Evolutionary conservation across 2,329 filamentous ascomycete genomes (phyloP), one percentile per base, ranked within the genome.

Genomic region (Trichophyton equinum): DNA sequence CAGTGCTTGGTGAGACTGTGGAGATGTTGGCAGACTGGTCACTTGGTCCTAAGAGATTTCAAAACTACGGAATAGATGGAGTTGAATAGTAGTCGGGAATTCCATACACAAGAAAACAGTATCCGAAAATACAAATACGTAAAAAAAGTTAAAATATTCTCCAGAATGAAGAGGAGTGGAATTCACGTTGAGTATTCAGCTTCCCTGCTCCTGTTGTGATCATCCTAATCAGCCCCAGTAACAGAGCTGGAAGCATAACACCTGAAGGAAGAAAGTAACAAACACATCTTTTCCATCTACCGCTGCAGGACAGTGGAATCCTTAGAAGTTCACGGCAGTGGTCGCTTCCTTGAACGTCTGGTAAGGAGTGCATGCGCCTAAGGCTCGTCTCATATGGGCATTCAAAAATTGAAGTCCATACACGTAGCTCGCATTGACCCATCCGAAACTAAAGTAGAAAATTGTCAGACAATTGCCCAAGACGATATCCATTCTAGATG

Each of bases 341-440:
- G 77, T 79, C 22, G 88, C 89, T 73, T 83, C 86, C 70, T 84
- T 81, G 73, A 92, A 95, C 1, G 85, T 88, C 53, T 94, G 87
- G 72, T 88, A 97, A 1, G 88, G 86, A 3, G 91, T 96, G 67
- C 95, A 80, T 5, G 91, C 88, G 61, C 91, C 92, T 44, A 99
- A 79, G 0, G 92, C 90, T 68, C 91, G 87, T 72, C 86, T 85
- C 84, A 94, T 91, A 74, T 96, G 90, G 36, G 89, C 87, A 68
- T 88, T 91, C 63, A 96, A 81, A 67, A 96, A 88, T 66, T 91
- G 86, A 63, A 97, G 80, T 46, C 92, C 94, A 70, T 95, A 95
- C 61, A 97, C 88, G 72, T 95, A 99, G 72, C 91, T 96, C 69
- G 94, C 92, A 72, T 99, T 99, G 69, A 97, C 94, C 94, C 94